Percentiles rank a stretch among this genome's conserved stretches.
phyloP scores from a whole-genome alignment of 306 rosid species.

The Sphenostylis stenocarpa region DNA sequence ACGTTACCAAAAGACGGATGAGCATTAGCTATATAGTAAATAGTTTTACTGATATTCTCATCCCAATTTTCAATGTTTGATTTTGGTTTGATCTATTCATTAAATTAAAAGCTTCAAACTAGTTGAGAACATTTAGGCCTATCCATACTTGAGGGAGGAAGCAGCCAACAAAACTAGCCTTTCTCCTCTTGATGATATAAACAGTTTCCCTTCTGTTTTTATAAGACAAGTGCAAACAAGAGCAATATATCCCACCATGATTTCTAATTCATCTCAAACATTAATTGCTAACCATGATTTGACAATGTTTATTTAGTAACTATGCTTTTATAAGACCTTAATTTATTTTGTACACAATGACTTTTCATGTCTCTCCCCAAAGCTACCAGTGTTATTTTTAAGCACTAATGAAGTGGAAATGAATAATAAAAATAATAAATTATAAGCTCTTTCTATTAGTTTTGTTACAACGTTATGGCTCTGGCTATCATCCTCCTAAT shows the following conservation, averaged over 20 bases:
- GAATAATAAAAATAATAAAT: no score
- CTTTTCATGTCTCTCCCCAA: not conserved
- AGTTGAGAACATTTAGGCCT: not conserved
- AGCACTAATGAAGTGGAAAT: not conserved
- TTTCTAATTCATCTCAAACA: not conserved
- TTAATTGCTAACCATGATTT: no score
- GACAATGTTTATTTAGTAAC: no score
- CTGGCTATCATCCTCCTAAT: not conserved
- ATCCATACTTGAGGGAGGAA: not conserved
- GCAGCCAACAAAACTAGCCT: not conserved
- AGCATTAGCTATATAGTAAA: no score
- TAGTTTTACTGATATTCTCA: no score
- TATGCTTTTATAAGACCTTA: no score
- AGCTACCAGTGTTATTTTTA: not conserved
- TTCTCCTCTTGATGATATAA: no score
- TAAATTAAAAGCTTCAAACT: not conserved
- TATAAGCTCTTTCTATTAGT: no score
- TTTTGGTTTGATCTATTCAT: not conserved
- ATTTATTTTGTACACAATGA: no score
- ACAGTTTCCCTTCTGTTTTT: not conserved
- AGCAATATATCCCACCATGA: not conserved
- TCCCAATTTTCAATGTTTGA: not conserved
- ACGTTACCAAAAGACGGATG: not conserved
- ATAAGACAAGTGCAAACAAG: not conserved
- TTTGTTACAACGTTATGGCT: no score